Percentiles rank a stretch among this genome's conserved stretches.
These are phyloP conservation scores for Sporothrix globosa DNA, from an alignment of 2,329 filamentous ascomycete genomes.

Conservation along the genomic window DNA sequence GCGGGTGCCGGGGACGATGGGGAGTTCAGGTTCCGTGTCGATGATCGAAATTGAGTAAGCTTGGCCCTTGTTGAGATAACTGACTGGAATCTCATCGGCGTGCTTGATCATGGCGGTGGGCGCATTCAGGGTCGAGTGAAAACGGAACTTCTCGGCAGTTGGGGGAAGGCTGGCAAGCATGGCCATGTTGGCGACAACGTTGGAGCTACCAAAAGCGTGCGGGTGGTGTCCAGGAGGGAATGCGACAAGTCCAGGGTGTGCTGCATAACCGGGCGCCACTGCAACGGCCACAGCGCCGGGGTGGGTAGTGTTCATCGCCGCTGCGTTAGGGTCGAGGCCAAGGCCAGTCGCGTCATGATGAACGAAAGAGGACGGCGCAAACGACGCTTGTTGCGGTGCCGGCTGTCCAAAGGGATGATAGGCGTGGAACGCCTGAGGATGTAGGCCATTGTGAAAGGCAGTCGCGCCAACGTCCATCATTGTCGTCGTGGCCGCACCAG, in stretches of 20 bases:
- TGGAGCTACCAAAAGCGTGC: constrained; percentile 25
- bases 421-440: constrained; percentile 58
- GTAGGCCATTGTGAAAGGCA: constrained; percentile 62
- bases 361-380: constrained; percentile 77
- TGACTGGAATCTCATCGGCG: constrained; percentile 89
- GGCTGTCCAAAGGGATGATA: constrained; percentile 72
- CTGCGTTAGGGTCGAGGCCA: constrained; percentile 73
- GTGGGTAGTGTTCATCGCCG: constrained; percentile 63
- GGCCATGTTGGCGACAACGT: constrained; percentile 40
- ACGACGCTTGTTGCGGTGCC: constrained; percentile 61
- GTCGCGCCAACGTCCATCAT: constrained; percentile 65
- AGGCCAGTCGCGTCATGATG: constrained; percentile 75
- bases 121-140: constrained; percentile 85
- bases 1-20: constrained; percentile 62
- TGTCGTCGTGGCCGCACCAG: constrained; percentile 49
- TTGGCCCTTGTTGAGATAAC: constrained; percentile 96
- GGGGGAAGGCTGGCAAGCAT: constrained; percentile 54
- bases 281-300: constrained; percentile 35
- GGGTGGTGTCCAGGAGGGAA: constrained; percentile 32
- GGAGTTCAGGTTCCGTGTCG: constrained; percentile 70
- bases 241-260: constrained; percentile 24
- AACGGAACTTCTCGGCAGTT: constrained; percentile 77
- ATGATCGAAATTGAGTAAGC: constrained; percentile 85
- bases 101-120: constrained; percentile 96
- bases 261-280: constrained; percentile 3